phyloP scores from a whole-genome alignment of 2,329 filamentous ascomycete genomes.

The Penicillium capsulatum region DNA sequence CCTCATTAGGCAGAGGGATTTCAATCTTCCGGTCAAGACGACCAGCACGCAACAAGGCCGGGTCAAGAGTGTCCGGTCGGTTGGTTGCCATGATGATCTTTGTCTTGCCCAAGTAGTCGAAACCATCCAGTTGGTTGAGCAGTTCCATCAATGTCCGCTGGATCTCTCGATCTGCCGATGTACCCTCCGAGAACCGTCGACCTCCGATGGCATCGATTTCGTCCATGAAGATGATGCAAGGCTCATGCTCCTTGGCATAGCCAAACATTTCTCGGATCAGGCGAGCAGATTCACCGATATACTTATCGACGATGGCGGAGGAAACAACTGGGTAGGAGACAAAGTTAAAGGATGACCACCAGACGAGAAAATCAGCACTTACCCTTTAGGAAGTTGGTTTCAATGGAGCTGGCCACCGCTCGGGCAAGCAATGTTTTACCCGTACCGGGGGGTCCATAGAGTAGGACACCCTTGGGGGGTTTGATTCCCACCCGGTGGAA shows the following conservation, averaged over 20 bases:
- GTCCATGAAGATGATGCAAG: slow-evolving; percentile 99
- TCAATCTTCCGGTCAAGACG: slow-evolving; percentile 97
- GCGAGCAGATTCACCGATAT: slow-evolving; percentile 96
- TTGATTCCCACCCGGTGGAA: slow-evolving; percentile 98
- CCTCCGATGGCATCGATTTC: slow-evolving; percentile 99
- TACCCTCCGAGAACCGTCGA: slow-evolving; percentile 92
- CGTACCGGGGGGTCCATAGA: slow-evolving; percentile 94
- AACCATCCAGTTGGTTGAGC: slow-evolving; percentile 96
- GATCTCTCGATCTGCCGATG: slow-evolving; percentile 95
- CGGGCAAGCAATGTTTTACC: slow-evolving; percentile 93
- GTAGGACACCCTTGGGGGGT: slow-evolving; percentile 91
- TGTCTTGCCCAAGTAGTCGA: slow-evolving; percentile 98
- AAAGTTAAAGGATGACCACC: not conserved
- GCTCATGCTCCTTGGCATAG: slow-evolving; percentile 98
- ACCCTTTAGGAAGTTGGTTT: slow-evolving; percentile 99
- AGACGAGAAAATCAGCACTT: slow-evolving; percentile 23
- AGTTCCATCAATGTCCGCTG: slow-evolving; percentile 98
- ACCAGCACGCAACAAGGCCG: slow-evolving; percentile 84
- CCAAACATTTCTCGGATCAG: slow-evolving; percentile 99
- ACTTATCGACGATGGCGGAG: slow-evolving; percentile 98
- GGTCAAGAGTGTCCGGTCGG: slow-evolving; percentile 91
- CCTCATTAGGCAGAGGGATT: slow-evolving; percentile 94
- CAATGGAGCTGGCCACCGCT: slow-evolving; percentile 90
- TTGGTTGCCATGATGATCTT: slow-evolving; percentile 99
- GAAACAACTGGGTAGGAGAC: slow-evolving; percentile 68